Evolutionary conservation across 202 grass and related monocot species (phyloP), one percentile per base, ranked within the genome.

Genomic region (Elaeis oleifera): DNA sequence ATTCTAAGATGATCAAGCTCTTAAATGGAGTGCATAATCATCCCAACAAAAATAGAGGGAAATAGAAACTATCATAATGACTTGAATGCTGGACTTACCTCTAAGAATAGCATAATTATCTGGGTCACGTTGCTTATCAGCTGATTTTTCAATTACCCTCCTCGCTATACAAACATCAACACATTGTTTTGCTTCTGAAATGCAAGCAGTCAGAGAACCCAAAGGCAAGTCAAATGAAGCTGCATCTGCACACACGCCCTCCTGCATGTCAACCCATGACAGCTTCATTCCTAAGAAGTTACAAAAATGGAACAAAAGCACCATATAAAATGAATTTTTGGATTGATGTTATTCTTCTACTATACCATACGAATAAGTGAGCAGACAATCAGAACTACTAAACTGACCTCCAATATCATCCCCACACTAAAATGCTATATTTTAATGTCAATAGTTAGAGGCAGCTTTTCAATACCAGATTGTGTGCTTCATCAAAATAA

Each of bases 61-160:
- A 44, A 44, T 13, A 44, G 36, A 44, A 44, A 44, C 9, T 44
- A 14, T 44, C 36, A 31, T 13, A 67, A 50, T 14, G 49, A 51
- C 51, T 59, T 49, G 61, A 65, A 60, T 22, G 50, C 59, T 31
- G 6, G 23, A 60, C n/a, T 66, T 60, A 83, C 92, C 92, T 91
- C 79, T 88, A n/a, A 97, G 92, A 62, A 97, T 97, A 80, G 88
- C 87, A 97, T 86, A 97, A 72, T 89, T 91, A 71, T 97, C 92
- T 63, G 92, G 88, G 56, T 97, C 84, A 75, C 89, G 82, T 53
- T 91, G 84, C 71, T 97, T 97, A 71, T 92, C 88, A 68, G 84
- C 68, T 28, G 84, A 81, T 51, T 82, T 84, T 61, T 86, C 84
- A 61, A 78, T 54, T 71, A 72, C 79, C 70, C 84, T 79, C 83